Evolutionary conservation across 2,329 filamentous ascomycete genomes (phyloP).

Genomic region (Phymatotrichopsis omnivora): DNA sequence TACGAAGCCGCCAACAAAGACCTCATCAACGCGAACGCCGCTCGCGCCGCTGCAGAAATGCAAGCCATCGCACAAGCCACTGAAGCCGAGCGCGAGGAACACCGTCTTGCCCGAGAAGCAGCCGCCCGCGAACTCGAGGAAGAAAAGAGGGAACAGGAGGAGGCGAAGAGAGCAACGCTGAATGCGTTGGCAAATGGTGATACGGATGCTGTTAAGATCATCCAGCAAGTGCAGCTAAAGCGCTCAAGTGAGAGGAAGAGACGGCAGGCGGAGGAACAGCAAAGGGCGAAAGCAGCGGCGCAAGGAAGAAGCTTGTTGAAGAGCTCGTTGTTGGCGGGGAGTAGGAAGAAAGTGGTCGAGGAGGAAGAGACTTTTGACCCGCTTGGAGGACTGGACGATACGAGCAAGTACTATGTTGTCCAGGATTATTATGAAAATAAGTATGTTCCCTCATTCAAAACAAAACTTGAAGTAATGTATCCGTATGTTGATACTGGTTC

Average conservation of each 20-base stretch:
- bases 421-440: conserved; percentile 63
- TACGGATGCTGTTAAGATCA: conserved; percentile 50
- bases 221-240: conserved; percentile 32
- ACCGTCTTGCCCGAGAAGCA: conserved; percentile 51
- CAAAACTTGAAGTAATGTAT: too few relatives aligned
- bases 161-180: conserved; percentile 58
- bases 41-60: conserved; percentile 45
- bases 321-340: conserved; percentile 42
- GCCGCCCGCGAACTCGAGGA: conserved; percentile 60
- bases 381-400: conserved; percentile 64
- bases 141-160: conserved; percentile 53
- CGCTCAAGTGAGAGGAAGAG: conserved; percentile 30
- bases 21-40: conserved; percentile 54
- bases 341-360: conserved; percentile 53
- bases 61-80: conserved; percentile 41
- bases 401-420: conserved; percentile 59
- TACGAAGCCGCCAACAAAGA: conserved; percentile 66
- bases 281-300: conserved; percentile 22
- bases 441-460: conserved; percentile 4
- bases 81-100: conserved; percentile 54
- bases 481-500: too few relatives aligned
- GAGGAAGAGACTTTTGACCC: conserved; percentile 75
- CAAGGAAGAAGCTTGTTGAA: conserved; percentile 24
- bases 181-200: conserved; percentile 55
- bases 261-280: conserved; percentile 26